Evolutionary conservation across 129 eudicot genomes (phyloP).

Genomic region (Silybum marianum): DNA sequence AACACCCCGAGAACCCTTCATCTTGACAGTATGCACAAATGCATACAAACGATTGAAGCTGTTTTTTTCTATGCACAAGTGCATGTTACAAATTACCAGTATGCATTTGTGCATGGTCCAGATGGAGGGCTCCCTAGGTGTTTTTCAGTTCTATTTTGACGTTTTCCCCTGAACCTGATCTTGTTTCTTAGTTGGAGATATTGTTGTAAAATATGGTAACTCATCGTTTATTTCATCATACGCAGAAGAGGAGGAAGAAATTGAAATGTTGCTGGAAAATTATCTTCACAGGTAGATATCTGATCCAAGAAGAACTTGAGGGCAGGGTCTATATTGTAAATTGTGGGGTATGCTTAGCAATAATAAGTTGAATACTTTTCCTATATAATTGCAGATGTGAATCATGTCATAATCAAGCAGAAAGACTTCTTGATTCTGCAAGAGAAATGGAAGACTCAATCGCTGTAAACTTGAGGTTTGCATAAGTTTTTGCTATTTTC

Average conservation of each 20-base stretch:
- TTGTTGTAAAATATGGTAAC: conserved; percentile 13
- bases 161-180: too few species aligned
- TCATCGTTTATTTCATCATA: conserved; percentile 7
- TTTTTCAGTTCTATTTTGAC: too few species aligned
- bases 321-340: not conserved
- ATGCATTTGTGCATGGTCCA: too few species aligned
- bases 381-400: conserved; percentile 68
- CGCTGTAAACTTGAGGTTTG: conserved; percentile 91
- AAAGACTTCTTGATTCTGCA: conserved; percentile 98
- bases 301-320: not conserved
- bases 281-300: conserved; percentile 79
- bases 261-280: conserved; percentile 96
- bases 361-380: conserved; percentile 2
- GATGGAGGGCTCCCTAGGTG: too few species aligned
- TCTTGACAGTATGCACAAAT: too few species aligned
- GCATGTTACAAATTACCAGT: too few species aligned
- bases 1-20: too few species aligned
- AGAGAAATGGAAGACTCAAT: conserved; percentile 99
- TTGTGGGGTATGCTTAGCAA: not conserved
- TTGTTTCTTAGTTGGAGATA: not conserved
- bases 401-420: conserved; percentile 98
- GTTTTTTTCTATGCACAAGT: too few species aligned
- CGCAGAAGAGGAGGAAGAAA: conserved; percentile 99
- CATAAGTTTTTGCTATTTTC: conserved; percentile 4
- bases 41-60: too few species aligned